Conservation (phyloP, 768 basidiomycete species). For the Galerina marginata region DNA sequence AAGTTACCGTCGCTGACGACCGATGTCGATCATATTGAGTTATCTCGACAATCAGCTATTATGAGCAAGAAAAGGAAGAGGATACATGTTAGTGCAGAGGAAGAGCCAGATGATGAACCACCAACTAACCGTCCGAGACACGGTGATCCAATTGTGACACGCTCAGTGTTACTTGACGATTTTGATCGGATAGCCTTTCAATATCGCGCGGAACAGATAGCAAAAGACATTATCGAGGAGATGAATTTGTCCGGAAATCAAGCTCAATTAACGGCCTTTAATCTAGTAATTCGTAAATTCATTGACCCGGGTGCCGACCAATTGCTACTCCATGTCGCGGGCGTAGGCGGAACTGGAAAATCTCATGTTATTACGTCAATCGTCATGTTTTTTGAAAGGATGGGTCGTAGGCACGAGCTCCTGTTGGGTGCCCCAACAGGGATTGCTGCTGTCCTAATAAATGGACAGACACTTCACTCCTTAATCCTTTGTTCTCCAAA, state of each 20-base stretch:
- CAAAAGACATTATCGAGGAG: not conserved
- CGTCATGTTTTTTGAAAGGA: not conserved
- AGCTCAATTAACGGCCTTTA: not conserved
- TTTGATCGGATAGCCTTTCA: not conserved
- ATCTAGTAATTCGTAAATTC: not conserved
- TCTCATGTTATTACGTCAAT: not conserved
- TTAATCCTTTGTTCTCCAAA: not conserved
- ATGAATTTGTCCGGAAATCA: not conserved
- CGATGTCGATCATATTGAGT: not conserved
- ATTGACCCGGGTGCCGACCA: not conserved
- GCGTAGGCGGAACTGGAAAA: conserved; percentile 2
- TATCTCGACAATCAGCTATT: not conserved
- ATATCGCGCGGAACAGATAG: not conserved
- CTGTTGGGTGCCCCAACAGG: not conserved
- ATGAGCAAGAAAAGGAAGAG: not conserved
- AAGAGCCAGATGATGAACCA: not conserved
- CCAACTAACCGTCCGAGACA: not conserved
- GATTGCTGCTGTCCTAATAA: not conserved
- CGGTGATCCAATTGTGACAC: not conserved
- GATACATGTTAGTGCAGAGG: not conserved
- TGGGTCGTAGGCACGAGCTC: not conserved
- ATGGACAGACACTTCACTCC: not conserved
- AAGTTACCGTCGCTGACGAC: too few species aligned
- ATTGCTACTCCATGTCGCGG: not conserved
- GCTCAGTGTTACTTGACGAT: not conserved